Evolutionary conservation across 768 basidiomycete genomes (phyloP).

Genomic region (Termitomyces sp.): DNA sequence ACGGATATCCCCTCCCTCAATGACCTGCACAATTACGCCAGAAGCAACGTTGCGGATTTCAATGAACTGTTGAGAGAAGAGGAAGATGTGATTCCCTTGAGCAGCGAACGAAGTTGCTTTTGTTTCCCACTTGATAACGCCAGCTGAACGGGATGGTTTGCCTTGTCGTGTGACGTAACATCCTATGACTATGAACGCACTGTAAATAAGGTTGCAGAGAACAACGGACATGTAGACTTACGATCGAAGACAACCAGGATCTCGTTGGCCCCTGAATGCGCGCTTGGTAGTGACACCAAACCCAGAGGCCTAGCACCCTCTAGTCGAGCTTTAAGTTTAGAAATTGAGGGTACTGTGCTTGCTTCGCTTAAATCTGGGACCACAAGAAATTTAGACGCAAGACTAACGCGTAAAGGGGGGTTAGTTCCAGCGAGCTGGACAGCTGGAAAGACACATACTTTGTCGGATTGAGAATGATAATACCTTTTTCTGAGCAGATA

Average conservation of each 20-base stretch:
- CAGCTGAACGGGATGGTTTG: conserved; percentile 52
- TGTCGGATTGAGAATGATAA: conserved; percentile 64
- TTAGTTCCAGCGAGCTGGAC: neutral
- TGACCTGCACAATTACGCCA: conserved; percentile 77
- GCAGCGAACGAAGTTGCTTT: conserved; percentile 59
- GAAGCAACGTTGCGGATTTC: conserved; percentile 67
- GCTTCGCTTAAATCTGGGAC: conserved; percentile 59
- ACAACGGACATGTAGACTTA: conserved; percentile 27
- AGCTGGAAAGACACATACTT: conserved; percentile 42
- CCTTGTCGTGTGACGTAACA: conserved; percentile 76
- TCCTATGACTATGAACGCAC: conserved; percentile 53
- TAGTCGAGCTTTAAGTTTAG: conserved; percentile 54
- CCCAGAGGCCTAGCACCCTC: conserved; percentile 64
- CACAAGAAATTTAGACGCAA: conserved; percentile 33
- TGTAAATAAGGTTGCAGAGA: conserved; percentile 2
- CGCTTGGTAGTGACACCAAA: conserved; percentile 42
- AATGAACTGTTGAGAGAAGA: conserved; percentile 73
- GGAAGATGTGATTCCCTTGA: conserved; percentile 60
- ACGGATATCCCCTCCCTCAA: conserved; percentile 69
- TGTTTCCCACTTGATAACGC: conserved; percentile 78
- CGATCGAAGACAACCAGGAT: conserved; percentile 75
- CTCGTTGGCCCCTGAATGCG: conserved; percentile 32
- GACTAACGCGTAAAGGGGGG: conserved; percentile 31
- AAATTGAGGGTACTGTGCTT: conserved; percentile 34
- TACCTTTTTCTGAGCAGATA: conserved; percentile 59